Evolutionary conservation across 1,284 basidiomycete genomes (phyloP).

Genomic region (Inonotus obliquus): DNA sequence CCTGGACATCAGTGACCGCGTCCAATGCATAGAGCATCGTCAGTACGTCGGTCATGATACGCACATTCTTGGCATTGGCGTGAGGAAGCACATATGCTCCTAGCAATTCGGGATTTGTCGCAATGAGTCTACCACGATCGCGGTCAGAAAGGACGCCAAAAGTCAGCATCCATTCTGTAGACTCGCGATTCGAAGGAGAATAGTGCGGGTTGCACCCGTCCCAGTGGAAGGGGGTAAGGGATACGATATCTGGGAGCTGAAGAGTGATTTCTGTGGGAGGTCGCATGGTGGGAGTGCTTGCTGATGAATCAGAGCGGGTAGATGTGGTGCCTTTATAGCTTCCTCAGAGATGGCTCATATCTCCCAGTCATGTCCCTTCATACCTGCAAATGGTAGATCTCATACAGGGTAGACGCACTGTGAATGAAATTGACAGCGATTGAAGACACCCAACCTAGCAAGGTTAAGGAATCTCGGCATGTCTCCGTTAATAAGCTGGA

Average conservation of each 20-base stretch:
- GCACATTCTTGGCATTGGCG: conserved; percentile 50
- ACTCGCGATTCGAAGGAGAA: conserved; percentile 30
- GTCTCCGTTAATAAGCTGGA: too few relatives aligned
- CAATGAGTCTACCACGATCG: conserved; percentile 53
- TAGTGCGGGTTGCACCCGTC: conserved; percentile 43
- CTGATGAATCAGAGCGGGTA: not conserved
- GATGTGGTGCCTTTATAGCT: too few relatives aligned
- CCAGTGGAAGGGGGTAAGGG: conserved; percentile 20
- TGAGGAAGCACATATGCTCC: conserved; percentile 59
- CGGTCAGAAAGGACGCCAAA: conserved; percentile 47
- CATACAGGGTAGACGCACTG: too few relatives aligned
- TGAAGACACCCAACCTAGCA: too few relatives aligned
- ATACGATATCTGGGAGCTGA: conserved; percentile 19
- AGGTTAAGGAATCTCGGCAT: too few relatives aligned
- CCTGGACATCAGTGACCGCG: conserved; percentile 65
- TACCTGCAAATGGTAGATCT: too few relatives aligned
- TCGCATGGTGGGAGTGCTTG: not conserved
- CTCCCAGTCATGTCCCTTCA: too few relatives aligned
- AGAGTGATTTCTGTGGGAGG: not conserved
- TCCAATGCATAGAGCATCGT: conserved; percentile 65
- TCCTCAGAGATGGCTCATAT: too few relatives aligned
- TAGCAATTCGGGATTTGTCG: conserved; percentile 55
- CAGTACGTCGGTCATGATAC: conserved; percentile 58
- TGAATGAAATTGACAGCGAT: too few relatives aligned
- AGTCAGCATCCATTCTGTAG: conserved; percentile 56